Conservation (phyloP, 2,329 filamentous ascomycete species). For the Beauveria scarabaeidicola region DNA sequence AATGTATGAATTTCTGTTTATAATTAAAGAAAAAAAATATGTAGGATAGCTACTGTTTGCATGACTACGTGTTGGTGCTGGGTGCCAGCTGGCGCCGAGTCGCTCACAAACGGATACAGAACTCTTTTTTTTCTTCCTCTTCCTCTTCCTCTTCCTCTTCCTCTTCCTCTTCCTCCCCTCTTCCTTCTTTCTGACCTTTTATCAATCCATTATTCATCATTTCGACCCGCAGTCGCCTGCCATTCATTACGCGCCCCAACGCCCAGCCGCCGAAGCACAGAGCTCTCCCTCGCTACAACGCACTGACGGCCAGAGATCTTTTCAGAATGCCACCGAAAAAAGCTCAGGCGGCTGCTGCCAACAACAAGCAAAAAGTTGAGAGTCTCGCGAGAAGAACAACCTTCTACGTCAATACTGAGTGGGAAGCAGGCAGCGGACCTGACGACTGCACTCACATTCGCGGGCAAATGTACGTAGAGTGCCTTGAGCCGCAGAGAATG, state of each 20-base stretch:
- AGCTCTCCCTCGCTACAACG: neutral
- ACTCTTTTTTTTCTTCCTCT: neutral
- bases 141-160: neutral
- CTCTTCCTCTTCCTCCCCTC: neutral
- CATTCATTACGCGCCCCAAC: neutral
- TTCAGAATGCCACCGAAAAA: neutral
- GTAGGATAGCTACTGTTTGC: neutral
- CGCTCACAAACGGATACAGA: neutral
- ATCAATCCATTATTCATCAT: neutral
- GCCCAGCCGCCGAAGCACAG: neutral
- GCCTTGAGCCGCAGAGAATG: conserved; percentile 16
- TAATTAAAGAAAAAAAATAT: neutral
- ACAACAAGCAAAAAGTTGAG: neutral
- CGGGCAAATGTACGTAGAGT: conserved; percentile 29
- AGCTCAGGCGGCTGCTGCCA: neutral
- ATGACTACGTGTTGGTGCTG: neutral
- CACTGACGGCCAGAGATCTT: neutral
- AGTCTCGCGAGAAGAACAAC: conserved; percentile 7
- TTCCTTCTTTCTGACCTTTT: no score
- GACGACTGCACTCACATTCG: conserved; percentile 14
- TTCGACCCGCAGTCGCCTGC: neutral
- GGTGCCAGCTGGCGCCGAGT: neutral
- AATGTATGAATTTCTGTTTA: neutral
- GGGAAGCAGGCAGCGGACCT: conserved; percentile 13
- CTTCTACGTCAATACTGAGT: conserved; percentile 21